Percentiles rank a stretch among this genome's conserved stretches.
phyloP scores from a whole-genome alignment of 768 basidiomycete genomes.

The Suillus decipiens region DNA sequence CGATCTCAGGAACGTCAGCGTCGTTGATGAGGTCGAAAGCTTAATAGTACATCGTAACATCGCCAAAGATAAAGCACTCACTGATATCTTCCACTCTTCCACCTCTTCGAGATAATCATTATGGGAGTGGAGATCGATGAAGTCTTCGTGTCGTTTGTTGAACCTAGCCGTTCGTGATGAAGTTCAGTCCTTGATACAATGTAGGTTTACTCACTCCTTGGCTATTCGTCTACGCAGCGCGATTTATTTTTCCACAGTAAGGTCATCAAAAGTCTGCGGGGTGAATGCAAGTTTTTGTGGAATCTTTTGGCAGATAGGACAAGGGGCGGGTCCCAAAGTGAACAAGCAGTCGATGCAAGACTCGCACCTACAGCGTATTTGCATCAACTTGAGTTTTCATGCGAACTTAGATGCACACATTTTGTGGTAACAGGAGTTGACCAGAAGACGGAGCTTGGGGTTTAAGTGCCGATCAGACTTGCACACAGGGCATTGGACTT shows the following conservation, averaged over 20 bases:
- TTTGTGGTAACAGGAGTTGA: conserved; percentile 98
- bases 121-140: conserved; percentile 73
- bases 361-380: conserved; percentile 79
- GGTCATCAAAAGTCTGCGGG: conserved; percentile 92
- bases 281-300: conserved; percentile 93
- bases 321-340: conserved; percentile 93
- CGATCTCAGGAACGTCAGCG: conserved; percentile 76
- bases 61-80: conserved; percentile 32
- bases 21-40: conserved; percentile 96
- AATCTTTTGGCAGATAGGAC: conserved; percentile 88
- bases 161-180: conserved; percentile 54
- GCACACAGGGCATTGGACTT: conserved; percentile 95
- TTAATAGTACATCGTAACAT: conserved; percentile 28
- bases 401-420: conserved; percentile 56
- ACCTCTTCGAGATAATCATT: conserved; percentile 97
- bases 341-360: conserved; percentile 97
- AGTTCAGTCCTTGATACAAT: not conserved
- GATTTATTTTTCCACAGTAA: conserved; percentile 93
- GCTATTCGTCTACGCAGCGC: conserved; percentile 83
- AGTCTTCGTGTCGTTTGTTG: conserved; percentile 93
- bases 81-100: conserved; percentile 96
- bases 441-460: conserved; percentile 88
- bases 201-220: conserved; percentile 64
- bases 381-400: conserved; percentile 14
- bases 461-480: conserved; percentile 96